A percentile compares a stretch with the other conserved stretches of the same genome.
These are phyloP conservation scores for Clavulina sp. DNA, from an alignment of 768 basidiomycete species.

Conservation along the genomic window DNA sequence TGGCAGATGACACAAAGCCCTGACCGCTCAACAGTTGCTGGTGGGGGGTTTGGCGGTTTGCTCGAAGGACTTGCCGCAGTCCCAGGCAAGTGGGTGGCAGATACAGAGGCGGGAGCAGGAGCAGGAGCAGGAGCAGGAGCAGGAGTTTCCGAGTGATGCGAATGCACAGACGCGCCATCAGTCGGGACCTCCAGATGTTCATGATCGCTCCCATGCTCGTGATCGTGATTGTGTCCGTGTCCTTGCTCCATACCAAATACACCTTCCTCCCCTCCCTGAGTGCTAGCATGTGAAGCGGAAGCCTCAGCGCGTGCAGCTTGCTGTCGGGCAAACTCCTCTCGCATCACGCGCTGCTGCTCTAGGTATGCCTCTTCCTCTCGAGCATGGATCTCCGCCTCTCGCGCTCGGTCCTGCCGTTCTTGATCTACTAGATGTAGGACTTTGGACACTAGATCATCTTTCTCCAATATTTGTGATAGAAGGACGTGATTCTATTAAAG, in stretches of 20 bases:
- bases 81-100: background rate
- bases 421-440: conserved; percentile 46
- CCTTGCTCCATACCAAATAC: background rate
- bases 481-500: conserved; percentile 43
- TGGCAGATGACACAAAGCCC: conserved; percentile 87
- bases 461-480: conserved; percentile 57
- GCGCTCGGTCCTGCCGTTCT: conserved; percentile 37
- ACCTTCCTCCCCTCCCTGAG: conserved; percentile 7
- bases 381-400: conserved; percentile 30
- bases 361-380: conserved; percentile 14
- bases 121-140: background rate
- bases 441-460: conserved; percentile 61
- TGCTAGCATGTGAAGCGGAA: conserved; percentile 10
- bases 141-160: background rate
- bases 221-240: background rate
- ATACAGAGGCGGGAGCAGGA: background rate
- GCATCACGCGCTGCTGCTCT: conserved; percentile 13
- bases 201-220: background rate
- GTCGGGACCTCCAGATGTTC: background rate
- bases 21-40: conserved; percentile 30
- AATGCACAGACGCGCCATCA: background rate
- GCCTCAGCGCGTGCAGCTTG: conserved; percentile 1
- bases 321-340: conserved; percentile 8
- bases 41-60: conserved; percentile 1
- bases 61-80: background rate